Conservation (phyloP, 257 asterid genomes). For the Solanum verrucosum region DNA sequence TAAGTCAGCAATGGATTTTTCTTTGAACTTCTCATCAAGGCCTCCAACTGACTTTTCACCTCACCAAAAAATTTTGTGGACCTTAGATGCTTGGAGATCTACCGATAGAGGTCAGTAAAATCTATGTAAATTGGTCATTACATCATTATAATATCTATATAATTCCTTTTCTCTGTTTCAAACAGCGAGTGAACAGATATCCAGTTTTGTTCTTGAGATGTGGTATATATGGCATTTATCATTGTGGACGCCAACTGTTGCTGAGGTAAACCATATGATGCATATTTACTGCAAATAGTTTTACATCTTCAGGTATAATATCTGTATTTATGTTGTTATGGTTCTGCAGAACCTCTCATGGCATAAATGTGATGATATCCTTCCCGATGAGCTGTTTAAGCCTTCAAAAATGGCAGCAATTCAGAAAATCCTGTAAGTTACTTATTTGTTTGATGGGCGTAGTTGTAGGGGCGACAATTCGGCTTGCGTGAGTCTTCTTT, state of each 20-base stretch:
- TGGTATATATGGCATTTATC: slow-evolving; percentile 87
- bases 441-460: not conserved
- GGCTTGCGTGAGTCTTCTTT: not conserved
- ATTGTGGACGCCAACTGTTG: slow-evolving; percentile 59
- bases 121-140: not conserved
- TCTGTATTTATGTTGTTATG: not conserved
- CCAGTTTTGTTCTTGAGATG: slow-evolving; percentile 64
- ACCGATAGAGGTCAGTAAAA: slow-evolving; percentile 31
- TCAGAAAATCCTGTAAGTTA: slow-evolving; percentile 51
- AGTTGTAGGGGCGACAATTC: not conserved
- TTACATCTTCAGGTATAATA: not conserved
- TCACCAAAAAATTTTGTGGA: slow-evolving; percentile 75
- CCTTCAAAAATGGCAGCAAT: slow-evolving; percentile 47
- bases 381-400: slow-evolving; percentile 60
- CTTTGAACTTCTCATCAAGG: slow-evolving; percentile 60
- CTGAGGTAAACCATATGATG: slow-evolving; percentile 28
- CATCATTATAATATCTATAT: not conserved
- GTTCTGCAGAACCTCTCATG: slow-evolving; percentile 27
- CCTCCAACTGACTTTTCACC: slow-evolving; percentile 66
- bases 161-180: not conserved
- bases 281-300: not conserved
- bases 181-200: slow-evolving; percentile 37
- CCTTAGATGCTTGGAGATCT: slow-evolving; percentile 59
- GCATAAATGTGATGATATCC: slow-evolving; percentile 20
- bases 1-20: slow-evolving; percentile 42